Conservation (phyloP, 2,329 filamentous ascomycete genomes). For the Colletotrichum gigasporum region DNA sequence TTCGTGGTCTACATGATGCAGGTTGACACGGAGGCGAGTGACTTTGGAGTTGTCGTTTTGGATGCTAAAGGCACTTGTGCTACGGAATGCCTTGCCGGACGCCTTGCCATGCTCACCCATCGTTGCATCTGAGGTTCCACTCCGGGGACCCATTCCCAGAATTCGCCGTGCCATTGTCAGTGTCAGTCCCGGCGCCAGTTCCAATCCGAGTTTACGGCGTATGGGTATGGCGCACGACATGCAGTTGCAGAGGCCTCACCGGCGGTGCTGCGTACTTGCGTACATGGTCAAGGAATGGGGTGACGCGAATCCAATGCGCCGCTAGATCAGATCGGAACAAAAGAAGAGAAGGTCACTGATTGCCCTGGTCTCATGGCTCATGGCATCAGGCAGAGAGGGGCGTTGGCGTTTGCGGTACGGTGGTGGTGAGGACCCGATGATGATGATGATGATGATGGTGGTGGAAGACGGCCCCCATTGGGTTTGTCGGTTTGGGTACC, state of each 20-base stretch:
- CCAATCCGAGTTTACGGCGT: constrained; percentile 1
- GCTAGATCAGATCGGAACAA: constrained; percentile 31
- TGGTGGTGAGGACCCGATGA: background rate
- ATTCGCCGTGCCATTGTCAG: too few species aligned
- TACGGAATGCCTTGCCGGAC: constrained; percentile 16
- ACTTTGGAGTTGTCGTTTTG: too few species aligned
- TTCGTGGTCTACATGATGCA: background rate
- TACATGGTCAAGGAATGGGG: constrained; percentile 4
- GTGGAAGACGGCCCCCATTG: constrained; percentile 1
- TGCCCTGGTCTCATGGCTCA: background rate
- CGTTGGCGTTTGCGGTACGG: background rate
- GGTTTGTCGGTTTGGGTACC: constrained; percentile 21
- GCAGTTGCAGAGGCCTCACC: background rate
- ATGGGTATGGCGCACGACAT: constrained; percentile 13
- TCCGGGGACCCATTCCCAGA: background rate
- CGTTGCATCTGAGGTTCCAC: constrained; percentile 28
- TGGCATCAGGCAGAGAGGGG: constrained; percentile 3
- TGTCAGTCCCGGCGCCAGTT: background rate
- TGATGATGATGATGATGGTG: constrained; percentile 17
- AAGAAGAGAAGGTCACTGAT: background rate
- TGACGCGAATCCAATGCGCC: constrained; percentile 29
- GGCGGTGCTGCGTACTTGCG: background rate
- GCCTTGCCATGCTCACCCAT: constrained; percentile 15
- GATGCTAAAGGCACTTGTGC: too few species aligned
- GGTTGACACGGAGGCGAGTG: too few species aligned